Evolutionary conservation across 1,284 basidiomycete species (phyloP).

Genomic region (Marasmius sp.): DNA sequence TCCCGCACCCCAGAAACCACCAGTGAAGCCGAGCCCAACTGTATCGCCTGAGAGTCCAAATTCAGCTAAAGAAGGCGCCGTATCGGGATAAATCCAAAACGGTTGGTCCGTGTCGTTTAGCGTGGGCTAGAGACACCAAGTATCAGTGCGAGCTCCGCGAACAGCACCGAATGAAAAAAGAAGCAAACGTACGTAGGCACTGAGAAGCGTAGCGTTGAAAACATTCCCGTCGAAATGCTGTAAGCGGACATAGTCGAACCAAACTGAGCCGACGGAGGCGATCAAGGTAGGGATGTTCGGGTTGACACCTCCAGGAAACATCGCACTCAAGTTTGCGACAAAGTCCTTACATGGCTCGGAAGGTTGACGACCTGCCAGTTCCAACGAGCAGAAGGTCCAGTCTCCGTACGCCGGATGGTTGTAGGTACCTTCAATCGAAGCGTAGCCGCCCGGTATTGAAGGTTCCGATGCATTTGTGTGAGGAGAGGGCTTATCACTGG

Average conservation of each 20-base stretch:
- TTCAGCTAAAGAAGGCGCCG: conserved; percentile 3
- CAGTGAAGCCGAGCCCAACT: not conserved
- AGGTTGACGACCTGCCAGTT: not conserved
- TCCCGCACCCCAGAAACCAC: conserved; percentile 7
- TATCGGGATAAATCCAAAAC: conserved; percentile 5
- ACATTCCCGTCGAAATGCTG: conserved; percentile 21
- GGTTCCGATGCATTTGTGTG: conserved; percentile 11
- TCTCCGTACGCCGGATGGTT: conserved; percentile 18
- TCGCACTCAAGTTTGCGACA: conserved; percentile 10
- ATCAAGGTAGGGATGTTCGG: conserved; percentile 21
- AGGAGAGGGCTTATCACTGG: not conserved
- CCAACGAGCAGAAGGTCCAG: conserved; percentile 15
- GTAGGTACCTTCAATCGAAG: conserved; percentile 16
- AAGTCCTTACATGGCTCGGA: conserved; percentile 16
- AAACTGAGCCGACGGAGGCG: conserved; percentile 16
- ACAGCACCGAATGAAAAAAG: not conserved
- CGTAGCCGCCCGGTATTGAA: conserved; percentile 3
- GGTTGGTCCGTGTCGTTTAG: not conserved
- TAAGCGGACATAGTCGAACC: conserved; percentile 17
- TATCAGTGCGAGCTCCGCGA: not conserved
- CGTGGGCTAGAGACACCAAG: conserved; percentile 1
- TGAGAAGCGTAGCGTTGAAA: conserved; percentile 17
- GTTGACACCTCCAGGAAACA: conserved; percentile 20
- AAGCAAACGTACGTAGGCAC: conserved; percentile 14
- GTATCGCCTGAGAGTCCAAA: conserved; percentile 7